Percentiles rank a stretch among this genome's conserved stretches.
These are phyloP conservation scores for Pseudocercospora fuligena DNA, from an alignment of 2,329 filamentous ascomycete species.

Conservation along the genomic window DNA sequence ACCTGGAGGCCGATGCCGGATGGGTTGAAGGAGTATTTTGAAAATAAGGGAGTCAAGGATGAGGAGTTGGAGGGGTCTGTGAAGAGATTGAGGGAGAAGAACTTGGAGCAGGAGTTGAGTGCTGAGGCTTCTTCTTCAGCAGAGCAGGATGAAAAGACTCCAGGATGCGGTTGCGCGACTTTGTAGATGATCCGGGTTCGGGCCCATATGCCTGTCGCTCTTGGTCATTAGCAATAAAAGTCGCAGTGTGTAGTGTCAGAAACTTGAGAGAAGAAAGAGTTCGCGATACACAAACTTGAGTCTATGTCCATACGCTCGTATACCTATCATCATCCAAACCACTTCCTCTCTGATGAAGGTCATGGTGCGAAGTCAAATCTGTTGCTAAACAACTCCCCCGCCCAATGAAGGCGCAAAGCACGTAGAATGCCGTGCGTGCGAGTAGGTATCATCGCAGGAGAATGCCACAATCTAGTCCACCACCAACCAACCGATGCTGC, in stretches of 20 bases:
- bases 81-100: background rate
- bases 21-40: background rate
- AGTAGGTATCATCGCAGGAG: background rate
- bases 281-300: background rate
- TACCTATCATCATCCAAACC: background rate
- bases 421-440: background rate
- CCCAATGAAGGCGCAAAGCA: background rate
- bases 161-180: background rate
- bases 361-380: background rate
- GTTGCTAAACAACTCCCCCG: background rate
- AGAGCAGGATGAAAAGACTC: background rate
- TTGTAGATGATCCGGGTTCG: background rate
- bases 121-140: background rate
- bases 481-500: background rate
- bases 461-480: background rate
- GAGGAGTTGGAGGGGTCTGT: conserved; percentile 2
- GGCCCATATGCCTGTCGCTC: background rate
- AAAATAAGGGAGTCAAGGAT: background rate
- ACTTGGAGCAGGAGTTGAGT: background rate
- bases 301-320: background rate
- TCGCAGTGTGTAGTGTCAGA: background rate
- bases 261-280: background rate
- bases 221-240: background rate
- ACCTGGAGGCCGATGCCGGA: background rate
- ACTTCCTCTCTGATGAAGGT: background rate